Conservation (phyloP, 2,329 filamentous ascomycete genomes). For the Pseudogymnoascus sp. region DNA sequence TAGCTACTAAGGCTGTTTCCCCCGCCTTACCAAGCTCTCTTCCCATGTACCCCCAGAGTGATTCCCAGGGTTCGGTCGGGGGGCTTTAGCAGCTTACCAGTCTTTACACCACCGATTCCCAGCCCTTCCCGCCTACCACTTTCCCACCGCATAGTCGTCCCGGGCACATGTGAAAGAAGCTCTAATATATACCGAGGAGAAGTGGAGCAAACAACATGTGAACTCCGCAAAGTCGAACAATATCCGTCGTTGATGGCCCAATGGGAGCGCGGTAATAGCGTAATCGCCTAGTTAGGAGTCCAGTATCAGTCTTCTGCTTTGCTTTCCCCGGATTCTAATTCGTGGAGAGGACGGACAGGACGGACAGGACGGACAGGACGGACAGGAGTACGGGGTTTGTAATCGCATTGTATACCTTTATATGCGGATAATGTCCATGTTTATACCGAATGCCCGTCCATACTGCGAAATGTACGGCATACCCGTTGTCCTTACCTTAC, state of each 20-base stretch:
- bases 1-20: not conserved
- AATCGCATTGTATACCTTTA: not conserved
- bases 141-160: not conserved
- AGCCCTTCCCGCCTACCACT: not conserved
- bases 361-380: not conserved
- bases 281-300: not conserved
- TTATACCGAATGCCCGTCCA: not conserved
- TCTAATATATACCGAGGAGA: not conserved
- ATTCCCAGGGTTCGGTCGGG: not conserved
- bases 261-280: not conserved
- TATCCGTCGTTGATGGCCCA: not conserved
- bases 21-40: not conserved
- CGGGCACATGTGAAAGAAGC: not conserved
- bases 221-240: not conserved
- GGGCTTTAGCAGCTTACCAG: too few relatives aligned
- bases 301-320: not conserved
- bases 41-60: not conserved
- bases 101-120: not conserved
- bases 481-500: not conserved
- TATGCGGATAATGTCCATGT: not conserved
- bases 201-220: not conserved
- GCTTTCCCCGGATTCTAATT: not conserved
- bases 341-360: not conserved
- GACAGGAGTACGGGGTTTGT: not conserved
- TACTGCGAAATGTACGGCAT: not conserved